phyloP scores from a whole-genome alignment of 805 yeast species.

The Wickerhamiella azyma region DNA sequence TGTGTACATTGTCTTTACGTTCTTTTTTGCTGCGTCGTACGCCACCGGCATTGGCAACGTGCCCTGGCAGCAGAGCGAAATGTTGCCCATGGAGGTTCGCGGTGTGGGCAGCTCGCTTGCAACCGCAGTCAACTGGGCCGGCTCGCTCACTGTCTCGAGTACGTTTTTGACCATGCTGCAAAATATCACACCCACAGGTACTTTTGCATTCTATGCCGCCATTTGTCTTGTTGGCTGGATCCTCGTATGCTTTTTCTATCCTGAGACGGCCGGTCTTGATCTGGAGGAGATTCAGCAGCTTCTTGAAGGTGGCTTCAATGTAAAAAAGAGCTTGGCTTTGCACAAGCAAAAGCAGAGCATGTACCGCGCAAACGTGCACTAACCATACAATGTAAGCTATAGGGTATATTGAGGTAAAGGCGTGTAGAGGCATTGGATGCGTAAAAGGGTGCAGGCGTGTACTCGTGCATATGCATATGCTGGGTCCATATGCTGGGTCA shows the following conservation, averaged over 20 bases:
- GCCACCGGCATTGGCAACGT: constrained; percentile 94
- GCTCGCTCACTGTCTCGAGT: constrained; percentile 79
- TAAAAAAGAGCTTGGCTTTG: constrained; percentile 45
- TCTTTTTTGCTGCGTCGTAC: constrained; percentile 74
- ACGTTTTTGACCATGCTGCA: constrained; percentile 90
- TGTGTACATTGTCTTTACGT: constrained; percentile 73
- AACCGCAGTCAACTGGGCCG: constrained; percentile 91
- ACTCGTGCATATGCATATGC: too few species aligned
- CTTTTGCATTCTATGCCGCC: constrained; percentile 81
- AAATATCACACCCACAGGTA: constrained; percentile 88
- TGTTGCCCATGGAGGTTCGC: constrained; percentile 87
- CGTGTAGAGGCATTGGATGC: too few species aligned
- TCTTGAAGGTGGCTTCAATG: constrained; percentile 74
- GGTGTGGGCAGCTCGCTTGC: constrained; percentile 86
- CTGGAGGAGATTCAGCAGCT: constrained; percentile 82
- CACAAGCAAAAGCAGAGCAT: constrained; percentile 27
- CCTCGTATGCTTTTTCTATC: constrained; percentile 72
- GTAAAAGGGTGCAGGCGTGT: too few species aligned
- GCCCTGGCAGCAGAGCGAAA: constrained; percentile 96
- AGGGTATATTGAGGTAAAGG: too few species aligned
- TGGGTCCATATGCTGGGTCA: too few species aligned
- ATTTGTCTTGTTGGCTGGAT: constrained; percentile 58
- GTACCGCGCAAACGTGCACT: constrained; percentile 6
- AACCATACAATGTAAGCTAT: background rate
- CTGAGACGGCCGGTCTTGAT: constrained; percentile 81